phyloP scores from a whole-genome alignment of 768 basidiomycete species.

The Solioccasus polychromus region DNA sequence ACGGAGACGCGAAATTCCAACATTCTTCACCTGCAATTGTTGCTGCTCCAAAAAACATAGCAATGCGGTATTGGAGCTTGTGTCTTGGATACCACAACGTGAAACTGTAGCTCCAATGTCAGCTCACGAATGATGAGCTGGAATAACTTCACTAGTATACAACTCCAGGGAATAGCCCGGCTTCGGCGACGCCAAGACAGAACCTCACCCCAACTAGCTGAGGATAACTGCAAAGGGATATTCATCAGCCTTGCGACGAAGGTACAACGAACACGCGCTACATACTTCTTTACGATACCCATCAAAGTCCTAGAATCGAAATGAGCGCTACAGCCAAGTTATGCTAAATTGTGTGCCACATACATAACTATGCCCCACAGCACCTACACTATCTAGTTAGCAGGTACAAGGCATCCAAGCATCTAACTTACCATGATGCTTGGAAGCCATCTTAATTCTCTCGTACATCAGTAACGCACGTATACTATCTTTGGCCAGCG shows the following conservation, averaged over 20 bases:
- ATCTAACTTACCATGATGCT: conserved; percentile 52
- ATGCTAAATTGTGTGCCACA: conserved; percentile 17
- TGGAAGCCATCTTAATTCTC: conserved; percentile 68
- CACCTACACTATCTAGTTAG: conserved; percentile 42
- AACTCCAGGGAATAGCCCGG: conserved; percentile 71
- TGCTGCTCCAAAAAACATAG: conserved; percentile 64
- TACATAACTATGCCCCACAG: conserved; percentile 66
- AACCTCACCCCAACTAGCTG: conserved; percentile 57
- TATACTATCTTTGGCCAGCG: no score
- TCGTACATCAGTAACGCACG: no score
- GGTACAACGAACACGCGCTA: conserved; percentile 21
- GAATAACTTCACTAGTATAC: conserved; percentile 62
- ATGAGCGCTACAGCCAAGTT: background rate
- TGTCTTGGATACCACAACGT: conserved; percentile 70
- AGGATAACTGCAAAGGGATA: conserved; percentile 45
- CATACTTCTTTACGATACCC: conserved; percentile 70
- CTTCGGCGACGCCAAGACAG: conserved; percentile 64
- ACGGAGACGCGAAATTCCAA: no score
- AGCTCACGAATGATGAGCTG: background rate
- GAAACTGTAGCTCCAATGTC: conserved; percentile 35
- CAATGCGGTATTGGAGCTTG: conserved; percentile 56
- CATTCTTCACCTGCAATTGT: conserved; percentile 49
- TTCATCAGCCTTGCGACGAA: background rate
- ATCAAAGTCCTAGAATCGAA: conserved; percentile 47
- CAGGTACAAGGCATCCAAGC: no score